Evolutionary conservation across 2,329 filamentous ascomycete genomes (phyloP).

Genomic region (Sclerotinia subarctica): DNA sequence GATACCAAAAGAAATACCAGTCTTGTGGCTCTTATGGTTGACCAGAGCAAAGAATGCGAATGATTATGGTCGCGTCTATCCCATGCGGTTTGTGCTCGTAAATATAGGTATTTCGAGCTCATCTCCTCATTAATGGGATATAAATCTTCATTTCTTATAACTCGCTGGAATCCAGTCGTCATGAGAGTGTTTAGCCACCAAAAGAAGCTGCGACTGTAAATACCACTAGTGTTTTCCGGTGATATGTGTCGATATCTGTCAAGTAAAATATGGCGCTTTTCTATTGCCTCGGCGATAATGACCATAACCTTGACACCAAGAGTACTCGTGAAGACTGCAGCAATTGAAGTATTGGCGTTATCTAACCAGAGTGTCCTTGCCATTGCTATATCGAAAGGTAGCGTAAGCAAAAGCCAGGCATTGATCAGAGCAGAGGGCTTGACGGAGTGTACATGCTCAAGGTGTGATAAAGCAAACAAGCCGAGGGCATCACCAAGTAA

Average conservation of each 20-base stretch:
- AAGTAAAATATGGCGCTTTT: constrained; percentile 41
- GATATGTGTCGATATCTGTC: constrained; percentile 35
- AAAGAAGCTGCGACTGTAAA: constrained; percentile 42
- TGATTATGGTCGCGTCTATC: constrained; percentile 16
- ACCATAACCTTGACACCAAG: constrained; percentile 40
- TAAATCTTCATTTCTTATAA: constrained; percentile 41
- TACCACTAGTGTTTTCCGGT: constrained; percentile 42
- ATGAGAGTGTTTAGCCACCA: constrained; percentile 43
- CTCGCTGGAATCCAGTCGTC: constrained; percentile 39
- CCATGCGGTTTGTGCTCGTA: constrained; percentile 25
- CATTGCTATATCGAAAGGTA: constrained; percentile 32
- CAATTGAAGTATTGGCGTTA: constrained; percentile 36
- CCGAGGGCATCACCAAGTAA: constrained; percentile 26
- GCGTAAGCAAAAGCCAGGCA: constrained; percentile 31
- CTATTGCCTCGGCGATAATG: constrained; percentile 40
- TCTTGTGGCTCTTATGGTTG: constrained; percentile 28
- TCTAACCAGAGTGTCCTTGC: constrained; percentile 30
- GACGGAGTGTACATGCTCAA: constrained; percentile 32
- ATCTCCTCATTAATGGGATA: constrained; percentile 39
- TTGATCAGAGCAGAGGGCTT: constrained; percentile 32
- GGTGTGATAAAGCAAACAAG: constrained; percentile 29
- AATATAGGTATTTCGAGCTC: constrained; percentile 22
- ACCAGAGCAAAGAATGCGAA: constrained; percentile 26
- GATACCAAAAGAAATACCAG: constrained; percentile 23
- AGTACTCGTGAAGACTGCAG: constrained; percentile 40